phyloP scores from a whole-genome alignment of 2,329 filamentous ascomycete species.

The Trichoderma semiorbis region DNA sequence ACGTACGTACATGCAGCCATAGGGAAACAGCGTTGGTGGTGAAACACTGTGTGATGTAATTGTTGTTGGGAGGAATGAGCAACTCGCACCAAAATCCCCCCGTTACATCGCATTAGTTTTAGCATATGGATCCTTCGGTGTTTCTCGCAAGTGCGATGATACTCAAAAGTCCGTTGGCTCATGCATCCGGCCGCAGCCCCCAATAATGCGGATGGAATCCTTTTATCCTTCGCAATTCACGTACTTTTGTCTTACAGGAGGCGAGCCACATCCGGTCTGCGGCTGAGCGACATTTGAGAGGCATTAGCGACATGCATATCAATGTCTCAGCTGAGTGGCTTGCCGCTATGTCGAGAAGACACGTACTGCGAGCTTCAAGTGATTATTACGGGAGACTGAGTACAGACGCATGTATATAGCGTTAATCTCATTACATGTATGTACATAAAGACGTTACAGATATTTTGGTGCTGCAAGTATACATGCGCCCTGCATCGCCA shows the following conservation, averaged over 20 bases:
- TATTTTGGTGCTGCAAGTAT: background rate
- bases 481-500: background rate
- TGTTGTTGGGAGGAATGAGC: background rate
- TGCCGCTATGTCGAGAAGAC: background rate
- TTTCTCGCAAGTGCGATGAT: background rate
- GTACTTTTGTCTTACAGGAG: background rate
- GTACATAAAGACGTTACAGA: background rate
- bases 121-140: background rate
- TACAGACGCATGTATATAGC: background rate
- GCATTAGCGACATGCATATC: background rate
- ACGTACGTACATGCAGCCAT: background rate
- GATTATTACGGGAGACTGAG: background rate
- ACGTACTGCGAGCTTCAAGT: background rate
- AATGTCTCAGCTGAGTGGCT: background rate
- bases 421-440: background rate
- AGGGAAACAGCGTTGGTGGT: background rate
- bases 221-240: background rate
- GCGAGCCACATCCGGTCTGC: background rate
- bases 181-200: background rate
- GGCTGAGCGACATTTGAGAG: background rate
- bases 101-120: background rate
- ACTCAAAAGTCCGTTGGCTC: conserved; percentile 1
- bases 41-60: background rate
- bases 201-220: background rate
- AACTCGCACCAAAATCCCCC: background rate